These are phyloP conservation scores for Pyrus hybrid DNA, from an alignment of 331 rosid species.

Conservation along the genomic window DNA sequence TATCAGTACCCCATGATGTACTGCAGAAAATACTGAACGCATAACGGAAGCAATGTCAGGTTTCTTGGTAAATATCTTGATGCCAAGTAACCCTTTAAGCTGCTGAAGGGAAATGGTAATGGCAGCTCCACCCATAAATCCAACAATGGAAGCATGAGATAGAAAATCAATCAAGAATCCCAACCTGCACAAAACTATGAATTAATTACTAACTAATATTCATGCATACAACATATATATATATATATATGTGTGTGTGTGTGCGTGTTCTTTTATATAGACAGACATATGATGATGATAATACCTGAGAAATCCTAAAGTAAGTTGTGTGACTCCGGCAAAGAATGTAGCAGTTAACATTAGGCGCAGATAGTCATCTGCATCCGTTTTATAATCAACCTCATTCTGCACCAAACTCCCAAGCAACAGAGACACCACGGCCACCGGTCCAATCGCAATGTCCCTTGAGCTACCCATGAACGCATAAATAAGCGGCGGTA, in stretches of 20 bases:
- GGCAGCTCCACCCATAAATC: constrained; percentile 96
- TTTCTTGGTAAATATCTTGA: constrained; percentile 54
- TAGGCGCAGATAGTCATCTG: constrained; percentile 43
- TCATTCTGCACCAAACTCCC: constrained; percentile 47
- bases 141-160: constrained; percentile 88
- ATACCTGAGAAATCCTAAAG: constrained; percentile 64
- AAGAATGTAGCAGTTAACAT: constrained; percentile 88
- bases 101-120: constrained; percentile 81
- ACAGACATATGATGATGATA: too few relatives aligned
- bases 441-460: constrained; percentile 89
- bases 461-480: constrained; percentile 94
- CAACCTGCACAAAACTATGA: constrained; percentile 30
- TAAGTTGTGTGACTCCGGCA: constrained; percentile 72
- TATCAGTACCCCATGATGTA: constrained; percentile 61
- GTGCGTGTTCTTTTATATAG: too few relatives aligned
- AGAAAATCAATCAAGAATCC: constrained; percentile 89
- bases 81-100: constrained; percentile 79
- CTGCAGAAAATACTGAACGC: constrained; percentile 48
- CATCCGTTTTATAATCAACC: constrained; percentile 14
- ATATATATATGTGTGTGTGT: too few relatives aligned
- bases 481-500: constrained; percentile 78
- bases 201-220: not conserved
- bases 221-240: too few relatives aligned
- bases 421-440: constrained; percentile 86
- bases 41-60: constrained; percentile 71